Evolutionary conservation across 2,329 filamentous ascomycete genomes (phyloP), one percentile per base, ranked within the genome.

Genomic region (Coniochaeta sp.): DNA sequence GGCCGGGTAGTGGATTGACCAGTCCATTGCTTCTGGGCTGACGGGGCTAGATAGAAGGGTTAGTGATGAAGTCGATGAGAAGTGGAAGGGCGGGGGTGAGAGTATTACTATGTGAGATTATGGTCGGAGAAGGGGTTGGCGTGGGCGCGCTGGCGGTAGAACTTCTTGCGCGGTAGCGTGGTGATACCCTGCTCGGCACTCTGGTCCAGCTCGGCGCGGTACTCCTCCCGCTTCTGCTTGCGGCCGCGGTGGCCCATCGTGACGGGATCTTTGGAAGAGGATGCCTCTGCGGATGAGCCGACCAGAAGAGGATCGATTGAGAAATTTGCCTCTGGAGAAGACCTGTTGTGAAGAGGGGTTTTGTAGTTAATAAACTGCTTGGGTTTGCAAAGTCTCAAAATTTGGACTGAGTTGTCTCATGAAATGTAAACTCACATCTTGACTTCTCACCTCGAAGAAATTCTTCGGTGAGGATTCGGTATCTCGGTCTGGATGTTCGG

Each of bases 71-170:
- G 8, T 10, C 6, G 18, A 49, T n/a, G 33, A 24, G 12, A 49
- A 33, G 26, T 8, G 16, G 20, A 6, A 13, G 10, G 14, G n/a
- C n/a, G n/a, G n/a, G n/a, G n/a, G n/a, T n/a, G n/a, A n/a, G n/a
- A n/a, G n/a, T n/a, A 59, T 60, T 51, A 67, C 94, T 99, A 99
- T 62, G 79, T 78, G 65, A 99, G 76, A 53, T 82, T 76, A 73
- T 99, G 94, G 64, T 99, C 94, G 3, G 92, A 96, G 72, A 99
- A 99, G 6, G 92, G 91, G 73, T 99, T 99, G 56, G 94, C 94
- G 72, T 99, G 94, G 32, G 94, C 94, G 68, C 94, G 82, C 71
- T 99, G 94, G 52, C 94, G 83, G 69, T 96, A 99, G 73, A 94
- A 96, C 73, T 88, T 92, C 77, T 99, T 99, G 71, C 89, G 86